Evolutionary conservation across 345 rosid species (phyloP).

Genomic region (Salix udensis): DNA sequence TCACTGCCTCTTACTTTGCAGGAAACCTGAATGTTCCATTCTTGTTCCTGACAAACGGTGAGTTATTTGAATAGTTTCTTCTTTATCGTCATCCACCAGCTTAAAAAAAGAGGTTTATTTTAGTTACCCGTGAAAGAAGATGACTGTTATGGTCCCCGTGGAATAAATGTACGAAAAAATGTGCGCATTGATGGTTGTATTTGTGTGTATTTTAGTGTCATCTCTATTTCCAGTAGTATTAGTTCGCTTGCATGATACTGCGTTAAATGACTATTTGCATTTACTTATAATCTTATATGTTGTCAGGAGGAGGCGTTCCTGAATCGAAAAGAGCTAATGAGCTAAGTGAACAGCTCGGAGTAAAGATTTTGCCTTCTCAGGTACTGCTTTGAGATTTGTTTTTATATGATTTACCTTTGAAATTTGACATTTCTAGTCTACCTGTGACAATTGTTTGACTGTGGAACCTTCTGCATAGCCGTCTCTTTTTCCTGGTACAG

Average conservation of each 20-base stretch:
- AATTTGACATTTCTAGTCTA: neutral
- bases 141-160: neutral
- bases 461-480: conserved; percentile 23
- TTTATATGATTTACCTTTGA: neutral
- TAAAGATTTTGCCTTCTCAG: conserved; percentile 44
- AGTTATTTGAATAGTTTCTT: neutral
- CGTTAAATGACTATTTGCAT: neutral
- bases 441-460: conserved; percentile 12
- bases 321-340: conserved; percentile 41
- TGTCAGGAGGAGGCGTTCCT: conserved; percentile 47
- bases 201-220: neutral
- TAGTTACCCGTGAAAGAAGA: neutral
- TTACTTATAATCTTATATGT: neutral
- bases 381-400: conserved; percentile 10
- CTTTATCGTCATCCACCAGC: neutral
- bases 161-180: neutral
- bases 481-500: conserved; percentile 26
- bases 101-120: neutral
- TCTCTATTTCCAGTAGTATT: neutral
- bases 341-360: conserved; percentile 39
- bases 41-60: conserved; percentile 51
- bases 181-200: neutral
- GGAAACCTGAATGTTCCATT: conserved; percentile 41
- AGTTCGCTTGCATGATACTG: neutral
- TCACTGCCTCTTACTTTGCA: conserved; percentile 17